These are phyloP conservation scores for Tremellales sp. DNA, from an alignment of 1,284 basidiomycete genomes.

Conservation along the genomic window DNA sequence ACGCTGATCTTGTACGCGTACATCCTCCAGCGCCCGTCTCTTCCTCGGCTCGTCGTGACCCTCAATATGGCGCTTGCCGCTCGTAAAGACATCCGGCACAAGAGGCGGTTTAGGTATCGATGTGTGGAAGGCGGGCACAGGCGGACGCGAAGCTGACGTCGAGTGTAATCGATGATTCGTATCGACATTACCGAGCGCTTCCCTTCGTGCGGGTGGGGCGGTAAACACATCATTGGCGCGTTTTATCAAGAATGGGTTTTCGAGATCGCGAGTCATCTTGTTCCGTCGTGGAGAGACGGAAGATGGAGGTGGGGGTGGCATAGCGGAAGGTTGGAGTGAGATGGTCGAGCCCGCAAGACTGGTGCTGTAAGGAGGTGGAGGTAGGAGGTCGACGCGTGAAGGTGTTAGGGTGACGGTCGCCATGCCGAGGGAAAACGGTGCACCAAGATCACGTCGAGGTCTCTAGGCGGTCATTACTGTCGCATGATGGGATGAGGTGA, in stretches of 20 bases:
- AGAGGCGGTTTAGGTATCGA: neutral
- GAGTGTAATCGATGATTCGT: neutral
- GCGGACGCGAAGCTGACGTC: neutral
- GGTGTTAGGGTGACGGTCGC: neutral
- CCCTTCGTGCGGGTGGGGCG: neutral
- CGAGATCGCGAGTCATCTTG: too few relatives aligned
- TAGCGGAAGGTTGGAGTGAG: slow-evolving; percentile 8
- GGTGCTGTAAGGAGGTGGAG: too few relatives aligned
- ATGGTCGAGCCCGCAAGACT: too few relatives aligned
- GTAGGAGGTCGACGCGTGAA: too few relatives aligned
- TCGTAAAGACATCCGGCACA: neutral
- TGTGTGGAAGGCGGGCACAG: neutral
- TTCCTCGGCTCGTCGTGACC: neutral
- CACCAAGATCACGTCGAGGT: too few relatives aligned
- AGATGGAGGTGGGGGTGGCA: slow-evolving; percentile 3
- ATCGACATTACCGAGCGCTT: neutral
- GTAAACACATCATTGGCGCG: neutral
- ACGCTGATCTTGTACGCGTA: too few relatives aligned
- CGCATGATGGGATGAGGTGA: too few relatives aligned
- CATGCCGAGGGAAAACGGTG: too few relatives aligned
- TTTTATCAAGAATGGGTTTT: too few relatives aligned
- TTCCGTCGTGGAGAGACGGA: slow-evolving; percentile 3
- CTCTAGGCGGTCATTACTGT: too few relatives aligned
- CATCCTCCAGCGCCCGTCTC: neutral
- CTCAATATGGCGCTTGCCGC: neutral